Conservation (phyloP, 192 early-diverging fungal species). For the Coemansia sp. region DNA sequence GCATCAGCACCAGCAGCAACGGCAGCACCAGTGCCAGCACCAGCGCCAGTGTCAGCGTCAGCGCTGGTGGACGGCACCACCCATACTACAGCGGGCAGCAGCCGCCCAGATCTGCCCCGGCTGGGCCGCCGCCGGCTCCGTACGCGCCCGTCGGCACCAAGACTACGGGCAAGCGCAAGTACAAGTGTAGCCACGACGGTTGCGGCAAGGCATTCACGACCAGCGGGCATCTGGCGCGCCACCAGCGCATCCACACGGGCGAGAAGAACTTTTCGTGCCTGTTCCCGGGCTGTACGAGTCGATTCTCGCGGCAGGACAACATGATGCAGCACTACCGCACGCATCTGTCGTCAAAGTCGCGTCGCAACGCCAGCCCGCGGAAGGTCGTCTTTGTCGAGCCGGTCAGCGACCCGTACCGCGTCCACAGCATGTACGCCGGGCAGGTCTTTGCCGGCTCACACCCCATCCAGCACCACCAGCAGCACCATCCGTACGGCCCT, state of each 20-base stretch:
- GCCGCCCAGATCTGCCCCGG: not conserved
- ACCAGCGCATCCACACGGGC: constrained; percentile 79
- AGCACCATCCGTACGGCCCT: not conserved
- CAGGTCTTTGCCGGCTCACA: constrained; percentile 25
- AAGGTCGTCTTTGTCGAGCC: constrained; percentile 39
- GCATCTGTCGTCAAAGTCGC: constrained; percentile 66
- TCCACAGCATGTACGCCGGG: constrained; percentile 21
- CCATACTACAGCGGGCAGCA: constrained; percentile 1
- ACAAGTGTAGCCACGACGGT: constrained; percentile 57
- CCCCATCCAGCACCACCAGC: constrained; percentile 1
- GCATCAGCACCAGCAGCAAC: constrained; percentile 1
- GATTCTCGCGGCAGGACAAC: constrained; percentile 80
- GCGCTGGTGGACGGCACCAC: not conserved
- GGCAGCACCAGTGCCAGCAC: not conserved
- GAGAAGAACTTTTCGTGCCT: constrained; percentile 73
- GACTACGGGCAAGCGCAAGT: constrained; percentile 58
- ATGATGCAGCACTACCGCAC: constrained; percentile 87
- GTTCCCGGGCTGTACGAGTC: constrained; percentile 64
- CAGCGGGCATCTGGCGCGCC: constrained; percentile 75
- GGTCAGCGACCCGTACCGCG: constrained; percentile 25
- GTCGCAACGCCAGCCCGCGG: constrained; percentile 42
- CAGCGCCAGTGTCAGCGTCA: not conserved
- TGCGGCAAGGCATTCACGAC: constrained; percentile 77
- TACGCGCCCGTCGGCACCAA: not conserved
- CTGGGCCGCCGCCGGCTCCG: not conserved